phyloP scores from a whole-genome alignment of 1,284 basidiomycete genomes.

The Rhizoctonia solani region DNA sequence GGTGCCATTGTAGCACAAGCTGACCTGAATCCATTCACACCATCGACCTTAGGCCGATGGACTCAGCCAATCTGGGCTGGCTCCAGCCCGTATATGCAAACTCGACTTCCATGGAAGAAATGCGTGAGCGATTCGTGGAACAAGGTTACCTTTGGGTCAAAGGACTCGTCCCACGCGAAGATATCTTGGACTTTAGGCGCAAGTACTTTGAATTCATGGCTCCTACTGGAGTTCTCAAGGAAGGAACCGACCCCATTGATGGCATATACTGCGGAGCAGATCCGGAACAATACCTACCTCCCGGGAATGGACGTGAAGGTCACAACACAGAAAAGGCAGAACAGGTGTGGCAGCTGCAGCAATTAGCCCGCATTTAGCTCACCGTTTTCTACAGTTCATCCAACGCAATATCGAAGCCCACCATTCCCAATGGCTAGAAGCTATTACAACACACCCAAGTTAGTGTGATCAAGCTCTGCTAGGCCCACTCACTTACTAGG shows the following conservation, averaged over 20 bases:
- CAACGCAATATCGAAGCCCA: slow-evolving; percentile 11
- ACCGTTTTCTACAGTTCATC: too few species aligned
- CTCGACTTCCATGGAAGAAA: slow-evolving; percentile 5
- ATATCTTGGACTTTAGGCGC: slow-evolving; percentile 1
- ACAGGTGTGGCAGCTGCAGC: neutral
- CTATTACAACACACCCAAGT: neutral
- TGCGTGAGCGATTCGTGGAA: slow-evolving; percentile 9
- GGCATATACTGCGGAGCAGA: slow-evolving; percentile 5
- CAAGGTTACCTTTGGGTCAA: slow-evolving; percentile 15
- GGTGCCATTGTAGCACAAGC: neutral
- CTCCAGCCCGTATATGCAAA: slow-evolving; percentile 14
- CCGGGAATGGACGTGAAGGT: neutral
- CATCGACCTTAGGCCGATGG: neutral
- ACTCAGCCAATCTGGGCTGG: neutral
- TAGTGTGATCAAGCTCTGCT: neutral
- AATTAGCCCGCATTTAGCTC: neutral
- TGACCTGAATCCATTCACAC: too few species aligned
- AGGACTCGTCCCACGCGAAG: slow-evolving; percentile 1
- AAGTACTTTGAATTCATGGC: slow-evolving; percentile 16
- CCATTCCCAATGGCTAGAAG: neutral
- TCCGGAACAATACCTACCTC: slow-evolving; percentile 4
- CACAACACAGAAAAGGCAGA: neutral
- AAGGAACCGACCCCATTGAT: neutral
- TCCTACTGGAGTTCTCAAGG: slow-evolving; percentile 8
- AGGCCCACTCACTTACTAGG: neutral